Percentiles rank a stretch among this genome's conserved stretches.
phyloP scores from a whole-genome alignment of 1,284 basidiomycete genomes.

The Microbotryum violaceum region DNA sequence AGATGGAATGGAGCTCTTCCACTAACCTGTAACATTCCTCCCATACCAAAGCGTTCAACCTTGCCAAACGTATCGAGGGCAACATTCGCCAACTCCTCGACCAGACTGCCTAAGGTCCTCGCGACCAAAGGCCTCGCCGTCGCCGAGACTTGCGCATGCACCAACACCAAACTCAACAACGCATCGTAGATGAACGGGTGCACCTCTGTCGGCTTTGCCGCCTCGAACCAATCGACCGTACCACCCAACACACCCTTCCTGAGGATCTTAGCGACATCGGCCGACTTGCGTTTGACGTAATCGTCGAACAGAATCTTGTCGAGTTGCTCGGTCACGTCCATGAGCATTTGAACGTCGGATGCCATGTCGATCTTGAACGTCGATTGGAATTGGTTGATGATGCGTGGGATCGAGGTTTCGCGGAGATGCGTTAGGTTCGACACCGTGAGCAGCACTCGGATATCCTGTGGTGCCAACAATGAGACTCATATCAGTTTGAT shows the following conservation, averaged over 20 bases:
- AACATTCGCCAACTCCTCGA: slow-evolving; percentile 73
- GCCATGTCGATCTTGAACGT: slow-evolving; percentile 66
- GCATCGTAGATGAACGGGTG: slow-evolving; percentile 88
- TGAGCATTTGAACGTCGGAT: slow-evolving; percentile 70
- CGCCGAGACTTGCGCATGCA: slow-evolving; percentile 82
- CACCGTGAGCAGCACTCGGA: slow-evolving; percentile 76
- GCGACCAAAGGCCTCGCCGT: slow-evolving; percentile 71
- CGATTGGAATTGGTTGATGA: slow-evolving; percentile 71
- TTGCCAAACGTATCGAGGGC: slow-evolving; percentile 76
- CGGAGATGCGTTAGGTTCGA: slow-evolving; percentile 79
- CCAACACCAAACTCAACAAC: slow-evolving; percentile 77
- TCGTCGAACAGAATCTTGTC: slow-evolving; percentile 82
- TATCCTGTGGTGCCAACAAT: slow-evolving; percentile 53
- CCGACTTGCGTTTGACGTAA: slow-evolving; percentile 71
- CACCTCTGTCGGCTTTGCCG: slow-evolving; percentile 57
- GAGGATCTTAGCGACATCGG: slow-evolving; percentile 59
- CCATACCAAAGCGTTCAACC: slow-evolving; percentile 86
- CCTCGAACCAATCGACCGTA: slow-evolving; percentile 80
- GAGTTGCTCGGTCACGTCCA: slow-evolving; percentile 69
- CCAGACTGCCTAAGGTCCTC: slow-evolving; percentile 70
- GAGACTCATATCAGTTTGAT: background rate
- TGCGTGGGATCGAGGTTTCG: slow-evolving; percentile 61
- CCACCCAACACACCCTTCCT: slow-evolving; percentile 68
- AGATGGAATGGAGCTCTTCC: background rate
- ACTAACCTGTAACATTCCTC: slow-evolving; percentile 89